Conservation (phyloP, 2,329 filamentous ascomycete species). For the Cladosporium colombiae region DNA sequence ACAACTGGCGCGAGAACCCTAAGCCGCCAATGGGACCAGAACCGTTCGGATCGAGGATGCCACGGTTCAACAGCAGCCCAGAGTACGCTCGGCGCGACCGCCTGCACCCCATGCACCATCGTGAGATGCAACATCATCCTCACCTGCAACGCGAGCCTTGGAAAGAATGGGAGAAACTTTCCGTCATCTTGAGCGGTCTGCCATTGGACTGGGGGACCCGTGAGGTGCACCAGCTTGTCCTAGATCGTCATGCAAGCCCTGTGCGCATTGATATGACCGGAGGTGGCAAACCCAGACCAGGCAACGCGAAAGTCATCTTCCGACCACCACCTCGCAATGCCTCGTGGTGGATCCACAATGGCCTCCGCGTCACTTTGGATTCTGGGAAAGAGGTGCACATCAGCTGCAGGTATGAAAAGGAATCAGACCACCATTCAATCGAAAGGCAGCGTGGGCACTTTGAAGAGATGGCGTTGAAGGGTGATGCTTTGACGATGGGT, state of each 20-base stretch:
- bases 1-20: not conserved
- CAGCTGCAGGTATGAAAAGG: not conserved
- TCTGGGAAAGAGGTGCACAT: not conserved
- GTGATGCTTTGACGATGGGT: constrained; percentile 53
- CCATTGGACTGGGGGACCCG: constrained; percentile 27
- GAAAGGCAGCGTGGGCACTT: not conserved
- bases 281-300: constrained; percentile 2
- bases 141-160: not conserved
- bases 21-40: not conserved
- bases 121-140: not conserved
- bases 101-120: not conserved
- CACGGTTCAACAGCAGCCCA: not conserved
- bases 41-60: not conserved
- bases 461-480: not conserved
- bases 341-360: constrained; percentile 20
- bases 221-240: constrained; percentile 26
- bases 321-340: constrained; percentile 26
- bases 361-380: constrained; percentile 19
- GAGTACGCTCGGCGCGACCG: not conserved
- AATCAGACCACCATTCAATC: not conserved
- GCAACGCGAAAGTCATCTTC: constrained; percentile 26
- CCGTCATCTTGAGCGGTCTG: constrained; percentile 23
- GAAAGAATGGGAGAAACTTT: constrained; percentile 22
- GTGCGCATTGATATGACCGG: constrained; percentile 26
- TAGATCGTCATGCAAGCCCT: constrained; percentile 24